Evolutionary conservation across 129 eudicot genomes (phyloP), one percentile per base, ranked within the genome.

Genomic region (Chrysanthemum lavandulifolium): DNA sequence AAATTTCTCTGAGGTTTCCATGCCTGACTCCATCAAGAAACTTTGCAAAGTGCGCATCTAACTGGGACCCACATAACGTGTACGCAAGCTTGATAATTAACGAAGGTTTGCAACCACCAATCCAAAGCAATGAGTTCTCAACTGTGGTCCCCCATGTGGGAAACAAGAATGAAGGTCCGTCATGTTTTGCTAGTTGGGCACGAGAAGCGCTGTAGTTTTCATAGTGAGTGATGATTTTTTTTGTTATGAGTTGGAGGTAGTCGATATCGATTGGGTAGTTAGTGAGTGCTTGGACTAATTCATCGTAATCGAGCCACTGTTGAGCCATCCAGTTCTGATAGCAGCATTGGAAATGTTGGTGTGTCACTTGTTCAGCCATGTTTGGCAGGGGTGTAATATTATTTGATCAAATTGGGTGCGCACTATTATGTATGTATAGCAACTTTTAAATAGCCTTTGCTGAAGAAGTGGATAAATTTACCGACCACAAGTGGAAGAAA

Each of bases 101-200:
- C 0, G 86, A 50, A 14, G 86, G 83, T 66, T 80, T 73, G 59
- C 83, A 82, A 12, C 86, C 86, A 47, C 80, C 86, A 2, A 82
- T 68, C 86, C 82, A 82, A n/a, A 78, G 80, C 49, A 68, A 69
- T 16, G 87, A 81, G 77, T 80, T 83, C 40, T 80, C 87, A 11
- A 77, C 66, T 0, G 85, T 68, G 50, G 79, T 56, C 13, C 87
- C 83, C 87, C 87, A 82, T 0, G 77, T 5, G 1, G 90, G 90
- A 12, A 81, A 69, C 58, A 86, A 13, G 45, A 76, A 77, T 6
- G 83, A 73, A 9, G 79, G 68, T 3, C 76, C 79, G 13, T 86
- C 77, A 49, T 73, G 83, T 62, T 67, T 49, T 31, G 81, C 85
- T 3, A 86, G 75, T 1, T 19, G 51, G 15, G 83, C 74, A 45